Conservation (phyloP, 169 alveolate genomes). For the Neospora caninum region DNA sequence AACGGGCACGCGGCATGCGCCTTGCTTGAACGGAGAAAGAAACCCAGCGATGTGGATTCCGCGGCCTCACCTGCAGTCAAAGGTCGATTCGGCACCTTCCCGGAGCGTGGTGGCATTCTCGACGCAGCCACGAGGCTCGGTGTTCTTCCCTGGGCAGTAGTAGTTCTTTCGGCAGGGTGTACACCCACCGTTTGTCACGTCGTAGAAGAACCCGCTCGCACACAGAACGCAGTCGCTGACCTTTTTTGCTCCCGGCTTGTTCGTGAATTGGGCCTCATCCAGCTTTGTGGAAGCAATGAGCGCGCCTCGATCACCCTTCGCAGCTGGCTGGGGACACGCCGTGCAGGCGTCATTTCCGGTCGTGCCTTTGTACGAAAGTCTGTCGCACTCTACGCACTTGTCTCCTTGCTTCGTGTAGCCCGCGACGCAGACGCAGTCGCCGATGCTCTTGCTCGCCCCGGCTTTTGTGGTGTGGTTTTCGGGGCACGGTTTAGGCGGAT, state of each 20-base stretch:
- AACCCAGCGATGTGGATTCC: neutral
- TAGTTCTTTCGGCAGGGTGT: constrained; percentile 62
- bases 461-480: constrained; percentile 41
- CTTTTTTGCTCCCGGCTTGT: constrained; percentile 49
- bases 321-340: constrained; percentile 67
- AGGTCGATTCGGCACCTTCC: constrained; percentile 58
- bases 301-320: constrained; percentile 14
- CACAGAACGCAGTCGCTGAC: constrained; percentile 59
- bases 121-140: constrained; percentile 41
- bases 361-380: constrained; percentile 50
- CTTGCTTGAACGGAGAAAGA: neutral
- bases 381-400: constrained; percentile 56
- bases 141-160: constrained; percentile 59
- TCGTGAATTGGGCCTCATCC: constrained; percentile 50
- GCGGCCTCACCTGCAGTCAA: constrained; percentile 55
- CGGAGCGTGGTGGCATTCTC: constrained; percentile 38
- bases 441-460: constrained; percentile 29
- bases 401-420: constrained; percentile 57
- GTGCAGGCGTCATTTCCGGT: constrained; percentile 64
- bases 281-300: constrained; percentile 55
- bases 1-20: no score
- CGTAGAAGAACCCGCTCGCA: constrained; percentile 64
- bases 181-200: constrained; percentile 62
- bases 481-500: constrained; percentile 62
- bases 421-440: constrained; percentile 56